Percentiles rank a stretch among this genome's conserved stretches.
These are phyloP conservation scores for Verruconis gallopava DNA, from an alignment of 2,329 filamentous ascomycete genomes.

Conservation along the genomic window DNA sequence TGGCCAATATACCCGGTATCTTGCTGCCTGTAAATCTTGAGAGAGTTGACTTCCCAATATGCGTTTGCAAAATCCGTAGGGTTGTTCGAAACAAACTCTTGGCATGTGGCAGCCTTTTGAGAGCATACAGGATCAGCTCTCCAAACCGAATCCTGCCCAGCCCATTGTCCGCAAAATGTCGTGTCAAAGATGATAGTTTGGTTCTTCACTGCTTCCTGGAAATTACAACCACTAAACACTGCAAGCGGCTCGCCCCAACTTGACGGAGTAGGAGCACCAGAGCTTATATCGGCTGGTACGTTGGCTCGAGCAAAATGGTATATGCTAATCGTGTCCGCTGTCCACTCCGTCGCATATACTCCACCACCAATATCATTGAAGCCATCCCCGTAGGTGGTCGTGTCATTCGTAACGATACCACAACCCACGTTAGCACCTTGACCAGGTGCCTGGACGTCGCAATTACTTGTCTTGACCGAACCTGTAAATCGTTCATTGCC, in stretches of 20 bases:
- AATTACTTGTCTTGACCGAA: constrained; percentile 33
- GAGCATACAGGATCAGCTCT: constrained; percentile 42
- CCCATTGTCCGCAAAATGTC: constrained; percentile 82
- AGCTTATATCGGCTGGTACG: constrained; percentile 51
- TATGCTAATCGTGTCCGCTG: constrained; percentile 53
- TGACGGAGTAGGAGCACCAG: constrained; percentile 48
- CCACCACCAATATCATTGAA: constrained; percentile 38
- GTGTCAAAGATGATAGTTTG: constrained; percentile 72
- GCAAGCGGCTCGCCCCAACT: constrained; percentile 59
- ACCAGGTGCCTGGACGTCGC: constrained; percentile 31
- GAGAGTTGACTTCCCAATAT: constrained; percentile 55
- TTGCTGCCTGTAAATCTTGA: constrained; percentile 23
- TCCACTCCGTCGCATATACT: constrained; percentile 48
- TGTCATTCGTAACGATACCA: constrained; percentile 27
- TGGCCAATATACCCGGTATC: constrained; percentile 2
- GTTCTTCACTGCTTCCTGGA: constrained; percentile 54
- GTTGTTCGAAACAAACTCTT: constrained; percentile 58
- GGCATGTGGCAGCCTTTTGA: constrained; percentile 50
- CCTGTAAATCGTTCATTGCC: constrained; percentile 36
- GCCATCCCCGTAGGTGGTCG: constrained; percentile 35
- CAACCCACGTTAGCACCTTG: constrained; percentile 30
- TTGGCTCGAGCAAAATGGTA: constrained; percentile 67
- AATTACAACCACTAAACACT: constrained; percentile 57
- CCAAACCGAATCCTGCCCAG: constrained; percentile 51
- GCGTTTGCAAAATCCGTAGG: constrained; percentile 57